Evolutionary conservation across 257 asterid species (phyloP).

Genomic region (Solanum piurae): DNA sequence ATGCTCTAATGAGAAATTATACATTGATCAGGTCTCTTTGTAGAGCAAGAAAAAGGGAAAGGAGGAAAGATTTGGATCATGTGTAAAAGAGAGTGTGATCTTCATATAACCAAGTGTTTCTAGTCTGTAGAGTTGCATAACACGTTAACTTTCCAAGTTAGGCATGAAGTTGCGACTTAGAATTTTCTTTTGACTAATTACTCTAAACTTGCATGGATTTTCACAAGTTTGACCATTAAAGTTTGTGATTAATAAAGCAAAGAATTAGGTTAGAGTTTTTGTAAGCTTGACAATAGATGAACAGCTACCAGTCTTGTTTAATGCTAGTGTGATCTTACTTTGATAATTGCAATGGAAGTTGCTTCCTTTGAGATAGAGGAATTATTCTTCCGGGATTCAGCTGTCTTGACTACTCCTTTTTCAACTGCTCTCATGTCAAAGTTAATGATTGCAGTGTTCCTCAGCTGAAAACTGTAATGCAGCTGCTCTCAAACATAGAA

Average conservation of each 20-base stretch:
- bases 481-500: conserved; percentile 70
- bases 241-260: neutral
- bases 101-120: neutral
- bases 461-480: conserved; percentile 65
- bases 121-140: neutral
- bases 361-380: neutral
- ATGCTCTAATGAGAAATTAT: neutral
- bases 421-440: conserved; percentile 2
- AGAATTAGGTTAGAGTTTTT: neutral
- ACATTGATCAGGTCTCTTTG: neutral
- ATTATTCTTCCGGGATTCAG: neutral
- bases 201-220: neutral
- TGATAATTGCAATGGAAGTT: neutral
- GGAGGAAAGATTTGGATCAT: neutral
- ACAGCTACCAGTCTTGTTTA: neutral
- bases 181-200: neutral
- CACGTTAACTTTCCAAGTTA: neutral
- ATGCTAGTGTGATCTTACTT: neutral
- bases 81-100: neutral
- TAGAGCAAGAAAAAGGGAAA: neutral
- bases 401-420: neutral
- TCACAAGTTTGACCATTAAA: neutral
- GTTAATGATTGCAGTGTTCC: conserved; percentile 11
- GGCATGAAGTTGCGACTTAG: neutral
- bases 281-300: neutral